A percentile compares a stretch with the other conserved stretches of the same genome.
These are phyloP conservation scores for Backusella circina DNA, from an alignment of 192 early-diverging fungal species.

Conservation along the genomic window DNA sequence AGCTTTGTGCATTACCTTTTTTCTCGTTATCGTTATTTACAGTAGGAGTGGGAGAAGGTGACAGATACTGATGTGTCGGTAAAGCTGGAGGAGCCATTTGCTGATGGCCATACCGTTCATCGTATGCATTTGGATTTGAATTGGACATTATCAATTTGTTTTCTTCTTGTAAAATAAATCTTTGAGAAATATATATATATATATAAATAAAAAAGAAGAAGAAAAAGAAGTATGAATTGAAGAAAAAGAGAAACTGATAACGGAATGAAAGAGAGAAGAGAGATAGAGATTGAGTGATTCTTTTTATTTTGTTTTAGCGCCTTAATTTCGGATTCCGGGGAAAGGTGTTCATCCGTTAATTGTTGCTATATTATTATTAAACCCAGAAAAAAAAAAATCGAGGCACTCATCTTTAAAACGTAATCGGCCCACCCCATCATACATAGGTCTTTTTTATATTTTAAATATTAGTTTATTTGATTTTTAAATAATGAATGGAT, in stretches of 20 bases:
- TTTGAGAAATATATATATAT: neutral
- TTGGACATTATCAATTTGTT: neutral
- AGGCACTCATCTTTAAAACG: neutral
- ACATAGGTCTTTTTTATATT: neutral
- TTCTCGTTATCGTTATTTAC: neutral
- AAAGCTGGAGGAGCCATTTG: neutral
- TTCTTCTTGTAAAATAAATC: neutral
- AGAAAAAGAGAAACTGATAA: neutral
- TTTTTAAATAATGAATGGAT: neutral
- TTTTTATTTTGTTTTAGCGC: neutral
- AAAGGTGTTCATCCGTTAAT: neutral
- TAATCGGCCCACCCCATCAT: neutral
- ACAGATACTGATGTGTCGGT: neutral
- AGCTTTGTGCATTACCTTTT: neutral
- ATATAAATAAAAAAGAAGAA: neutral
- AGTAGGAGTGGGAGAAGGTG: neutral
- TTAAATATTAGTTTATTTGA: neutral
- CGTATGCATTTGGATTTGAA: neutral
- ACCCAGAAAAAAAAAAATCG: neutral
- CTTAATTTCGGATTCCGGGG: constrained; percentile 1
- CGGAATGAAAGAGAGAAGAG: neutral
- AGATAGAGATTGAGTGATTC: neutral
- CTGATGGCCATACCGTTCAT: neutral
- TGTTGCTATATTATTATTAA: neutral
- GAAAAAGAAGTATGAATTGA: neutral